A percentile compares a stretch with the other conserved stretches of the same genome.
Evolutionary conservation across 805 yeast genomes (phyloP).

Genomic region (Nakazawaea pomicola): DNA sequence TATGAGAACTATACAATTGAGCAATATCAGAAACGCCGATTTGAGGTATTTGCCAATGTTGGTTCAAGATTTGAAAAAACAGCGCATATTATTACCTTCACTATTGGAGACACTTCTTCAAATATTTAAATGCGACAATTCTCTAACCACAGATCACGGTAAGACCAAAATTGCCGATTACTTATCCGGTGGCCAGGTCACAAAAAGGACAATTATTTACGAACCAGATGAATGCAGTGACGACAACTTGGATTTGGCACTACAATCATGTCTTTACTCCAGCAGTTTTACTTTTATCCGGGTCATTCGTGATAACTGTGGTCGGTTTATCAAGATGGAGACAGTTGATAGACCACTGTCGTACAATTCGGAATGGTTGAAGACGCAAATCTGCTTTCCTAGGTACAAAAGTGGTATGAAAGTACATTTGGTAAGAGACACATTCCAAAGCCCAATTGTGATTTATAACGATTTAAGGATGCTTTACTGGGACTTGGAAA

Average conservation of each 20-base stretch:
- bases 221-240: neutral
- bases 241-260: neutral
- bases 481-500: constrained; percentile 9
- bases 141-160: too few species aligned
- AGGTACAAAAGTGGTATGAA: constrained; percentile 41
- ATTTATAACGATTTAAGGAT: constrained; percentile 8
- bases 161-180: too few species aligned
- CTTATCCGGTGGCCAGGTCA: too few species aligned
- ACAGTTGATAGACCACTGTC: constrained; percentile 19
- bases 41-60: neutral
- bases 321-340: constrained; percentile 33
- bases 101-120: too few species aligned
- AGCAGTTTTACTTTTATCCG: constrained; percentile 28
- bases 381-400: constrained; percentile 35
- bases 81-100: too few species aligned
- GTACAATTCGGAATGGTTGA: constrained; percentile 30
- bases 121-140: too few species aligned
- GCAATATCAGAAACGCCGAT: neutral
- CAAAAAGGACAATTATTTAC: neutral
- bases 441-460: neutral
- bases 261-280: neutral
- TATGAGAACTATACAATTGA: neutral
- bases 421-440: constrained; percentile 24
- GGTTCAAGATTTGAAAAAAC: neutral
- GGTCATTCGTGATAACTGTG: constrained; percentile 33